Evolutionary conservation across 768 basidiomycete genomes (phyloP), one percentile per base, ranked within the genome.

Genomic region (Strobilomyces dryophilus): DNA sequence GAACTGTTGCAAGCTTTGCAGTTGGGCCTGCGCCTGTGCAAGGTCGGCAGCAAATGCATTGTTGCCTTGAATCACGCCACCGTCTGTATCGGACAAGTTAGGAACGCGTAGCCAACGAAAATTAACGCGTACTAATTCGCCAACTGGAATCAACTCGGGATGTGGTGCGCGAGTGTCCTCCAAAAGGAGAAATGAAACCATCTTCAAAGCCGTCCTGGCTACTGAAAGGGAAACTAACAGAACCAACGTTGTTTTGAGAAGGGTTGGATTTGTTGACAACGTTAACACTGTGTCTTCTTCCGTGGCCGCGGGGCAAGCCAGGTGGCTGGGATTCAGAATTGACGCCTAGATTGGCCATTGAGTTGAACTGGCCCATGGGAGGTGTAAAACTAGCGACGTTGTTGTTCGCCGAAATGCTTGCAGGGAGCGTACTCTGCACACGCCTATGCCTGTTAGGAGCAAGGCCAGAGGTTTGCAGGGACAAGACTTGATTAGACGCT

Each of bases 1-100:
- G 79, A 98, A 99, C 62, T 97, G 93, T 64, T 95, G 93, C 49
- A 99, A 76, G 61, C 95, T 95, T 65, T 93, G 90, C 12, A 99
- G 76, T 67, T 99, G 97, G 6, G 95, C 94, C 68, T 98, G 95
- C 8, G 97, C 97, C 66, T 95, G 92, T 3, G 94, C 95, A 24
- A 99, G 85, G 67, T 97, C 93, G 14, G 90, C 80, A 27, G 84
- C 79, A 61, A 87, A 85, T 14, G 75, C 79, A 54, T 78, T 80
- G 56, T 78, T 81, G 57, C 79, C 79, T 66, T 88, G 76, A 12
- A 77, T 76, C 40, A 90, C 86, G 46, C 87, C 87, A 42, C 87
- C 89, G 71, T 87, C 88, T 90, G 55, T 45, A 32, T 53, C 35
- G 35, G 9, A 55, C 36, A 41, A 27, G 55, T 66, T 35, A 63